A percentile compares a stretch with the other conserved stretches of the same genome.
Conservation (phyloP, 139 green algal species). For the Nannochloris sp. region DNA sequence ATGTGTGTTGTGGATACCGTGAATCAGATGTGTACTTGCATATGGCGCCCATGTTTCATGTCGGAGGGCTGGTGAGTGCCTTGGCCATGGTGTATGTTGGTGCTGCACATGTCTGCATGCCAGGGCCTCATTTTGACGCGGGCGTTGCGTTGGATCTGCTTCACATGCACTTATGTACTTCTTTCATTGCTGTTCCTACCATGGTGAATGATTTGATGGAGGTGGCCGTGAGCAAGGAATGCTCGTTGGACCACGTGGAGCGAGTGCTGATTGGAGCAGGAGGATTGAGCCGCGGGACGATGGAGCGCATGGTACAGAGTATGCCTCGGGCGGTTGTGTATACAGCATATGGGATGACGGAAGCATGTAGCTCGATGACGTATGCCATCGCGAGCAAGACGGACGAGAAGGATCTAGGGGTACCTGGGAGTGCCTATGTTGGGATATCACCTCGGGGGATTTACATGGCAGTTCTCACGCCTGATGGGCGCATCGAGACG, state of each 20-base stretch:
- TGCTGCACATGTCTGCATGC: slow-evolving; percentile 42
- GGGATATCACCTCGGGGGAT: slow-evolving; percentile 36
- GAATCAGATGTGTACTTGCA: slow-evolving; percentile 75
- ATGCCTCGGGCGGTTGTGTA: slow-evolving; percentile 53
- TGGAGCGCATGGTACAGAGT: not conserved
- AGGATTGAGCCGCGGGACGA: slow-evolving; percentile 7
- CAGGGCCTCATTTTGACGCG: slow-evolving; percentile 15
- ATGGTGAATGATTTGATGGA: slow-evolving; percentile 71
- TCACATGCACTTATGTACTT: slow-evolving; percentile 35
- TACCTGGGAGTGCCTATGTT: slow-evolving; percentile 27
- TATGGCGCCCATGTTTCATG: slow-evolving; percentile 78
- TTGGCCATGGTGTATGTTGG: slow-evolving; percentile 65
- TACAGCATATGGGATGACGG: slow-evolving; percentile 85
- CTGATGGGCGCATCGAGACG: not conserved
- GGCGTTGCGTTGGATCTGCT: slow-evolving; percentile 25
- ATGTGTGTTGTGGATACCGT: slow-evolving; percentile 47
- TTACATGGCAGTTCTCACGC: slow-evolving; percentile 26
- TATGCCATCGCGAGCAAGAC: slow-evolving; percentile 35
- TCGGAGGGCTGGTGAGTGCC: slow-evolving; percentile 72
- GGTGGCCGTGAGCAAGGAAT: not conserved
- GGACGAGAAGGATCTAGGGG: not conserved
- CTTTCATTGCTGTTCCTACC: slow-evolving; percentile 69
- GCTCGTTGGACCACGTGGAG: not conserved
- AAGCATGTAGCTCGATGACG: slow-evolving; percentile 70
- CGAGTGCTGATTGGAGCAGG: slow-evolving; percentile 40